Evolutionary conservation across 768 basidiomycete species (phyloP).

Genomic region (Lentinula sp.): DNA sequence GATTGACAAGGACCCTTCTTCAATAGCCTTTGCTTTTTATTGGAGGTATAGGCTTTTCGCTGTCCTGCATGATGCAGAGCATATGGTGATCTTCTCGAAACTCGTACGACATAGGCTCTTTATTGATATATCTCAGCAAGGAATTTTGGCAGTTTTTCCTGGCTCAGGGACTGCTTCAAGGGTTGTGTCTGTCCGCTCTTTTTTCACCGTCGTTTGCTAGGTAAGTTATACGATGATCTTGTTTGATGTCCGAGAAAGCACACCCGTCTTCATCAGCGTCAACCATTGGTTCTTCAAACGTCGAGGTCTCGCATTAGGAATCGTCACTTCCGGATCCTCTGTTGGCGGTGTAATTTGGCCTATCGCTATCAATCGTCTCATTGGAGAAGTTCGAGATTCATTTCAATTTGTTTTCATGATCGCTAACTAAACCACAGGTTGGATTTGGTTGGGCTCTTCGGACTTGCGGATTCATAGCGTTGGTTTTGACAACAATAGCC

Average conservation of each 20-base stretch:
- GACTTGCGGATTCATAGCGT: conserved; percentile 11
- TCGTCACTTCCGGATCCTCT: conserved; percentile 15
- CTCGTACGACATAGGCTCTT: not conserved
- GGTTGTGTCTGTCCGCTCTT: conserved; percentile 26
- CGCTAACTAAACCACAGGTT: not conserved
- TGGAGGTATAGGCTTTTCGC: conserved; percentile 5
- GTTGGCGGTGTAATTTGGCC: conserved; percentile 15
- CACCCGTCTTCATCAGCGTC: not conserved
- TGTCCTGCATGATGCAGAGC: conserved; percentile 8
- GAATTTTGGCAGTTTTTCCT: conserved; percentile 53
- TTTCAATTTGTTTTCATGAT: not conserved
- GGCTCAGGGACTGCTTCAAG: conserved; percentile 45
- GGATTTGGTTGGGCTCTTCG: conserved; percentile 14
- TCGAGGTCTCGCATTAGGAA: conserved; percentile 13
- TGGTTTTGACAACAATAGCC: conserved; percentile 7
- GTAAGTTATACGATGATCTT: not conserved
- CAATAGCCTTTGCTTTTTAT: conserved; percentile 5
- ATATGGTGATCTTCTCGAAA: not conserved
- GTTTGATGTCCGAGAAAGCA: no score
- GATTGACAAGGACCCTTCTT: no score
- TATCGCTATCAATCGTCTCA: conserved; percentile 11
- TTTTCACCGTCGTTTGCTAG: conserved; percentile 10
- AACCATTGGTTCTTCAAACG: conserved; percentile 15
- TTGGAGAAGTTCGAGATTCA: not conserved
- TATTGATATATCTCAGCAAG: conserved; percentile 3